Evolutionary conservation across 306 rosid species (phyloP).

Genomic region (Acmispon strigosus): DNA sequence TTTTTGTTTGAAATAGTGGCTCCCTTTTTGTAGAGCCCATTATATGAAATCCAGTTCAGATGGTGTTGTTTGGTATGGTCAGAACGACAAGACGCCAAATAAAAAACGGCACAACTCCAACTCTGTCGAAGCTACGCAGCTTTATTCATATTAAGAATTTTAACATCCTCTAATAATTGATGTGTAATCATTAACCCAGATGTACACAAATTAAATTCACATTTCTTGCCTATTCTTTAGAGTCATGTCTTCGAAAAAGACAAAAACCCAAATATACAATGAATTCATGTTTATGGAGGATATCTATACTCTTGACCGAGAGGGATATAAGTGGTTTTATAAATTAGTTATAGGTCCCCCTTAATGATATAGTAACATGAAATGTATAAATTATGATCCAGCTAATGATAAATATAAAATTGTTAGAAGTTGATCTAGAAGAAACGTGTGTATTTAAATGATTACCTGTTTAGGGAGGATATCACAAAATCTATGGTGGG

Average conservation of each 20-base stretch:
- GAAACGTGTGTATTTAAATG: constrained; percentile 4
- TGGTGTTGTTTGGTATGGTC: background rate
- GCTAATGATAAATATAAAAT: background rate
- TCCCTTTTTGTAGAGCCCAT: background rate
- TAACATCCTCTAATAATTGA: background rate
- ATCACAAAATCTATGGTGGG: constrained; percentile 51
- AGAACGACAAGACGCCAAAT: background rate
- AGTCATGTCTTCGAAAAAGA: background rate
- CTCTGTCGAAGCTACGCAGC: background rate
- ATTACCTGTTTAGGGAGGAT: constrained; percentile 7
- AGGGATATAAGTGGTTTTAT: background rate
- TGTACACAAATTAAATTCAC: background rate
- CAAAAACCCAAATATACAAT: background rate
- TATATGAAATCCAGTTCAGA: background rate
- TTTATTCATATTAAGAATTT: background rate
- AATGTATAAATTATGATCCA: background rate
- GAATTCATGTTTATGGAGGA: background rate
- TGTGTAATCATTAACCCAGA: background rate
- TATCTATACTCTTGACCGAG: background rate
- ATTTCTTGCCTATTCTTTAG: background rate
- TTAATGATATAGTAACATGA: background rate
- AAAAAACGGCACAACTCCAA: background rate
- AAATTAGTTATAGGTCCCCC: background rate
- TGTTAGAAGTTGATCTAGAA: background rate
- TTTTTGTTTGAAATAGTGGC: too few relatives aligned